phyloP scores from a whole-genome alignment of 371 early-diverging fungal genomes.

The Conidiobolus incongruus region DNA sequence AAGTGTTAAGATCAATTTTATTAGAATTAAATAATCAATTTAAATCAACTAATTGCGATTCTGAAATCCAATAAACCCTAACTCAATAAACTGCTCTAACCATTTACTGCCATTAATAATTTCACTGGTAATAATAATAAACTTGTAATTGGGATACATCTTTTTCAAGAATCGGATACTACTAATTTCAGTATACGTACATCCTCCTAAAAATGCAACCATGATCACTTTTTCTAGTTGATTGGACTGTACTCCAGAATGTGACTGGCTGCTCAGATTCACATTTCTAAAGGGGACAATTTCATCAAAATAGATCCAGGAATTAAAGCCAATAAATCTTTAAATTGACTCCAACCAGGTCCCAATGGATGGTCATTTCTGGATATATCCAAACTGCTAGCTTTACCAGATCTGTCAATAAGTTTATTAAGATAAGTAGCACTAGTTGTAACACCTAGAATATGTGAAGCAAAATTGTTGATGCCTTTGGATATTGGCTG shows the following conservation, averaged over 20 bases:
- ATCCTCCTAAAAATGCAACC: constrained; percentile 89
- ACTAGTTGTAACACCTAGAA: constrained; percentile 8
- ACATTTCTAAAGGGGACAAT: constrained; percentile 24
- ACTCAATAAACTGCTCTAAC: too few relatives aligned
- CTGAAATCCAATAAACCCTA: too few relatives aligned
- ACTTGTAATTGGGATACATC: too few relatives aligned
- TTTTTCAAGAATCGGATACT: constrained; percentile 47
- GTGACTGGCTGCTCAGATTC: background rate
- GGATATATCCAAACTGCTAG: background rate
- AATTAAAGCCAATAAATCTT: constrained; percentile 49
- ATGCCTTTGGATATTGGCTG: too few relatives aligned
- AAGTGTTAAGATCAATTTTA: too few relatives aligned
- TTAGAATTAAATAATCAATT: too few relatives aligned
- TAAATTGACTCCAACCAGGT: constrained; percentile 65
- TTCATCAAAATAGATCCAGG: constrained; percentile 63
- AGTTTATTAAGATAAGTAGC: constrained; percentile 1
- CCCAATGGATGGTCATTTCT: constrained; percentile 8
- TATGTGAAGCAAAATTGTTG: constrained; percentile 5
- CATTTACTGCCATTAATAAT: too few relatives aligned
- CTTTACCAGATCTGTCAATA: background rate
- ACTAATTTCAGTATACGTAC: constrained; percentile 76
- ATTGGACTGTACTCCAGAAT: background rate
- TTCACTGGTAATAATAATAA: too few relatives aligned
- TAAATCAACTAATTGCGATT: too few relatives aligned
- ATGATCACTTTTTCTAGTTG: constrained; percentile 25